Base-by-base conservation (phyloP, 2,329 filamentous ascomycete genomes). In the Fusarium scirpi region DNA sequence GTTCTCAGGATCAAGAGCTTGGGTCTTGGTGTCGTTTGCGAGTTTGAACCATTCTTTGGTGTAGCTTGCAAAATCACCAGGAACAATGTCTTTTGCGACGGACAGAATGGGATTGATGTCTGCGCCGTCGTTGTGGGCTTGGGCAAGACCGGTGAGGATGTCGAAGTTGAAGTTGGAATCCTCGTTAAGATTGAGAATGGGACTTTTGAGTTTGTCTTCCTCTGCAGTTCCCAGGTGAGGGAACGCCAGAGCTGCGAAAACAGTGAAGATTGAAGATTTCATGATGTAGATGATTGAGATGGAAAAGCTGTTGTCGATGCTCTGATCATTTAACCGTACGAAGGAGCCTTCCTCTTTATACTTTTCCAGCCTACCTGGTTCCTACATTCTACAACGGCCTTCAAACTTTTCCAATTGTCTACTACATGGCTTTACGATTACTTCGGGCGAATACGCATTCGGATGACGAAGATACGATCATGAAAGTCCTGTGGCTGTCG, bases 21-120 rank as follows among this genome's bases (percentile, higher is more conserved):
- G 44, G 1, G 52, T n/a, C 32, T 73, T 73, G 12, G 70, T 69
- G 13, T 57, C 1, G 10, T 76, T 70, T 20, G 76, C 76, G 27
- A 78, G 60, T 6, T 48, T 40, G 51, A 70, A 53, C 44, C 77
- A 78, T 18, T 58, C 60, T 0, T 54, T 46, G 13, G 58, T 72
- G 48, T 68, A 78, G 57, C 73, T 76, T 1, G 67, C 70, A 11
- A 74, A 73, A 22, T 78, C 46, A 2, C 67, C 62, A 1, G 75
- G 56, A 8, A 67, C 51, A 15, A 78, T 77, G 6, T 71, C 54
- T 10, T 74, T 69, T 2, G 76, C 76, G 3, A 65, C 74, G 5
- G 67, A 71, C 18, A 82, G 71, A 6, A 82, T 76, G 24, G 80
- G 78, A 27, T 74, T 75, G 1, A 78, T 63, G 24, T 80, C 76